Evolutionary conservation across 305 asterid species (phyloP), one percentile per base, ranked within the genome.

Genomic region (Fraxinus velutina): DNA sequence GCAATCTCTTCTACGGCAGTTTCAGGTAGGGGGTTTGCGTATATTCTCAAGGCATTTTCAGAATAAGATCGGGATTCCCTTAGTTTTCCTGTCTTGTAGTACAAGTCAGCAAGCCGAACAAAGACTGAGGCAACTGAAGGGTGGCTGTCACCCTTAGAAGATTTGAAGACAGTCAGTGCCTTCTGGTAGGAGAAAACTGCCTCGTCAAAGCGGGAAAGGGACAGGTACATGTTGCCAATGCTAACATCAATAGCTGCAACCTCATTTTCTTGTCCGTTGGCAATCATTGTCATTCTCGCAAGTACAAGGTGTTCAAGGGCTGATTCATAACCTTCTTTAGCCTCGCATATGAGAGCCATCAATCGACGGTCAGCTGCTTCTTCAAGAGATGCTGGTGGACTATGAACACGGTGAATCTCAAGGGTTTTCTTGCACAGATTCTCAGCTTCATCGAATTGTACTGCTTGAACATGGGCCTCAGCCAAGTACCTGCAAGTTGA

Each of bases 231-330:
- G 80, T 96, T 93, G 75, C 99, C 99, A 30, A 96, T 96, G 96
- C 98, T 89, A n/a, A 96, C 92, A 84, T 96, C 99, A 60, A 94
- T 90, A 10, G 98, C 85, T 66, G 99, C 98, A 81, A 94, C 97
- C 91, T 96, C 98, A 5, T 77, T 91, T 84, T 96, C 99, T 86
- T 92, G 98, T 80, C 95, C 97, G 68, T 94, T 92, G 82, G 99
- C 98, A 17, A 94, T 94, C 99, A 96, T 96, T 60, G 97, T 97
- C 97, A 96, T 96, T 91, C 97, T 94, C 81, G 99, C 96, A 39
- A 96, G 94, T 19, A 96, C 99, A 81, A 96, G 98, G 86, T 96
- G 99, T 81, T 96, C 99, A 79, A 96, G 93, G 78, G 99, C 97
- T 21, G 94, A 87, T 87, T 96, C 99, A 9, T 90, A 92, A 78